Conservation (phyloP, 306 rosid genomes). For the Cyamopsis tetragonoloba region DNA sequence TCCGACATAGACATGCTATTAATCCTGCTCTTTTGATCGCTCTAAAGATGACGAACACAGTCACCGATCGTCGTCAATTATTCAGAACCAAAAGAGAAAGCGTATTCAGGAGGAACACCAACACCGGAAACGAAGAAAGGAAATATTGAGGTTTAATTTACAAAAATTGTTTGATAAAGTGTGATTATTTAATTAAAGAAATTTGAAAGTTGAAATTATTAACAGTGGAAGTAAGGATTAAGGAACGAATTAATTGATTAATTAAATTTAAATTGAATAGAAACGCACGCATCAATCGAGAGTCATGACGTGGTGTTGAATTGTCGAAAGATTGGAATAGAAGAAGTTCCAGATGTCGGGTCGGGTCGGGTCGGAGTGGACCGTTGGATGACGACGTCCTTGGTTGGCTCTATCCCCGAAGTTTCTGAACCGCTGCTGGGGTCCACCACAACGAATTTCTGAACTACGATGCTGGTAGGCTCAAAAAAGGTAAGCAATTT, state of each 20-base stretch:
- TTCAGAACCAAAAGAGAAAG: background rate
- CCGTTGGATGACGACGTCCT: background rate
- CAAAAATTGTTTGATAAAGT: background rate
- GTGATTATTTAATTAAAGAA: background rate
- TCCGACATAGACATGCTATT: constrained; percentile 44
- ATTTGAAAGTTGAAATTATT: background rate
- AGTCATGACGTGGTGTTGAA: constrained; percentile 24
- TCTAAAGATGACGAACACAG: constrained; percentile 15
- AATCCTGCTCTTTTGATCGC: constrained; percentile 25
- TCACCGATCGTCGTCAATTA: constrained; percentile 17
- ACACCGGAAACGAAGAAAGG: background rate
- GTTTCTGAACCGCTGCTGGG: background rate
- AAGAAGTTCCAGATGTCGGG: background rate
- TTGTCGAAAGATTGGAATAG: background rate
- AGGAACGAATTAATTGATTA: background rate
- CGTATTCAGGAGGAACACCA: background rate
- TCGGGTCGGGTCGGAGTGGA: background rate
- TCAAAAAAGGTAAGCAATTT: too few relatives aligned
- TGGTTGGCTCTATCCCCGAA: background rate
- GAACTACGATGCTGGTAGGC: background rate
- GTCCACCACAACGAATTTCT: background rate
- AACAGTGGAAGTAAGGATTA: background rate
- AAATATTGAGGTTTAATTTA: background rate
- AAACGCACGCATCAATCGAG: background rate
- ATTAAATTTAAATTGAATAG: background rate